Evolutionary conservation across 495 filamentous ascomycete species (phyloP).

Genomic region (Penicillium nucicola): DNA sequence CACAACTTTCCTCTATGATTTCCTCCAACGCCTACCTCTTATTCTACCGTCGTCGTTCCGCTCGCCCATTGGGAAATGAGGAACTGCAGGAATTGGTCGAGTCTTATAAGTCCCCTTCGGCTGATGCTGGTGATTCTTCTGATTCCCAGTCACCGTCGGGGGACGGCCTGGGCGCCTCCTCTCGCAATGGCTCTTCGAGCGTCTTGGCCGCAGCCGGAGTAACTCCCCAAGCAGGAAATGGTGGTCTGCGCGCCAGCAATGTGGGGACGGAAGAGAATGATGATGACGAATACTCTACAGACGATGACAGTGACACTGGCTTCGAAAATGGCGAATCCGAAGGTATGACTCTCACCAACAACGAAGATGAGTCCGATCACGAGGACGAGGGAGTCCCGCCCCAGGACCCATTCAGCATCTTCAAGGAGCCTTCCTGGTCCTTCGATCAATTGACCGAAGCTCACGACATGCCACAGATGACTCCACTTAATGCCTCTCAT

Average conservation of each 20-base stretch:
- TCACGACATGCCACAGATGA: slow-evolving; percentile 34
- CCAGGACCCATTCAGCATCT: slow-evolving; percentile 21
- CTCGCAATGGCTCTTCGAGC: slow-evolving; percentile 83
- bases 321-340: slow-evolving; percentile 11
- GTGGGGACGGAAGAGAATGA: slow-evolving; percentile 30
- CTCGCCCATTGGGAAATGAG: slow-evolving; percentile 69
- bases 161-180: slow-evolving; percentile 86
- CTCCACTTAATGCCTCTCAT: slow-evolving; percentile 21
- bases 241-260: slow-evolving; percentile 48
- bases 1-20: slow-evolving; percentile 54
- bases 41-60: slow-evolving; percentile 89
- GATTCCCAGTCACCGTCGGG: slow-evolving; percentile 56
- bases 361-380: slow-evolving; percentile 26
- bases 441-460: slow-evolving; percentile 32
- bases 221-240: slow-evolving; percentile 65
- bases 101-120: slow-evolving; percentile 38
- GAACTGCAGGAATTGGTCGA: slow-evolving; percentile 67
- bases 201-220: slow-evolving; percentile 71
- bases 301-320: slow-evolving; percentile 1
- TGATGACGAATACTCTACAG: slow-evolving; percentile 13
- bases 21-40: slow-evolving; percentile 81
- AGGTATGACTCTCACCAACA: slow-evolving; percentile 30
- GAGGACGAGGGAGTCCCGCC: slow-evolving; percentile 8
- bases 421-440: slow-evolving; percentile 33
- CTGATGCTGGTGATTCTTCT: slow-evolving; percentile 41